Base-by-base conservation (phyloP, 805 yeast genomes). In the Wickerhamiella lipophila region DNA sequence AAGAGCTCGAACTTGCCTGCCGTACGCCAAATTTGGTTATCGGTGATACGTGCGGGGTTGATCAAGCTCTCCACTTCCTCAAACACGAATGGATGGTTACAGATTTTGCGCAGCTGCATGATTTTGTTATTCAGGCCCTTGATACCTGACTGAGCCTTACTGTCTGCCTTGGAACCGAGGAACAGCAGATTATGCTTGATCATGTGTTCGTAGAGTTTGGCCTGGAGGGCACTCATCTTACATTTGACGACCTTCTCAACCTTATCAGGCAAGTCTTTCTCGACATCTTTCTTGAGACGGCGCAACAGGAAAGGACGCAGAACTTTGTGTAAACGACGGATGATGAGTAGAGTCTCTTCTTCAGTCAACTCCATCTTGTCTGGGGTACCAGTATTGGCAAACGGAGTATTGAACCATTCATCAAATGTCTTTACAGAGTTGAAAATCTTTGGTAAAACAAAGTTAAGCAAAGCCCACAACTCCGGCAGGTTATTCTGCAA, bases 391-490 rank as follows among this genome's bases (percentile, higher is more conserved):
- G 96, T 82, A 60, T 83, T 89, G 0, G 96, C 95, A 65, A 89
- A 89, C 2, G 98, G 98, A 0, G 97, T 89, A 62, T 89, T 89
- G 64, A 89, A 89, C 98, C 98, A 89, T 60, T 89, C 98, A 64
- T 89, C 98, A 63, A 89, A 89, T 1, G 96, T 82, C 61, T 89
- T 89, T 7, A 85, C 96, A 2, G 96, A 88, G 60, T 92, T 89
- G 76, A 89, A 89, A 67, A 89, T 87, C 64, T 89, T 89, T 11
- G 98, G 98, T 50, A 89, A 68, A 15, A 87, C 97, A 60, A 89
- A 89, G 65, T 89, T 89, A 57, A 89, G 74, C 60, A 89, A 68
- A 0, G 97, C 96, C 98, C 98, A 89, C 53, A 89, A 71, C 68
- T 89, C 98, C 1, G 98, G 98, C 52, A 89, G 70, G 59, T 87